Base-by-base conservation (phyloP, 441 rosid species). In the Kokia cookei region DNA sequence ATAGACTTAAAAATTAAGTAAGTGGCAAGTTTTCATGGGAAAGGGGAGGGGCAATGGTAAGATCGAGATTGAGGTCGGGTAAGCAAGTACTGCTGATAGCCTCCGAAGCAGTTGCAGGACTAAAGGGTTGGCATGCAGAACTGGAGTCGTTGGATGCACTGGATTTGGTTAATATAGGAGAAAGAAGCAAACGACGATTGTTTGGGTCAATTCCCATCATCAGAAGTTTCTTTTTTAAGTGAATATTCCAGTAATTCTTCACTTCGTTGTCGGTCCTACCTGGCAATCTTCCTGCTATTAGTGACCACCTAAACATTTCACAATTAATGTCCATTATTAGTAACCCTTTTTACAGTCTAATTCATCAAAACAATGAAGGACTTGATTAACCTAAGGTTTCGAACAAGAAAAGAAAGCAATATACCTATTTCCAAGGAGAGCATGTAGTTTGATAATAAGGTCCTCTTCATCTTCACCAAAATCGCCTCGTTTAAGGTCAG, bases 401-500 rank as follows among this genome's bases (percentile, higher is more conserved):
- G 42, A 37, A 37, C 42, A 7, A 7, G 42, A 37, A 48, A 13
- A 14, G n/a, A 48, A 48, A 48, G 53, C 53, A 32, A 32, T 14
- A 7, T 13, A 81, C 83, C 84, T 75, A 10, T 81, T 84, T 15
- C 84, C 83, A 40, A 84, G 80, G 66, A 84, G 84, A 22, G 87
- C 83, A 74, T 81, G 84, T 5, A 84, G 83, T 73, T 73, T 81
- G 71, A 84, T 70, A 9, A 84, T 81, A 42, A 81, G 83, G 62
- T 84, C 87, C 66, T 84, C 85, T 65, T 84, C 87, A 40, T 79
- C 87, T 73, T 79, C 77, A 4, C 75, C 84, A 70, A 84, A 81
- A 35, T 74, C 66, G 64, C 85, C 79, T 13, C 80, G 69, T 80
- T 84, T 84, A 60, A 81, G 69, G 79, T 81, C 82, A 3, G 87